These are phyloP conservation scores for Rhodotorula sp. DNA, from an alignment of 1,284 basidiomycete species.

Conservation along the genomic window DNA sequence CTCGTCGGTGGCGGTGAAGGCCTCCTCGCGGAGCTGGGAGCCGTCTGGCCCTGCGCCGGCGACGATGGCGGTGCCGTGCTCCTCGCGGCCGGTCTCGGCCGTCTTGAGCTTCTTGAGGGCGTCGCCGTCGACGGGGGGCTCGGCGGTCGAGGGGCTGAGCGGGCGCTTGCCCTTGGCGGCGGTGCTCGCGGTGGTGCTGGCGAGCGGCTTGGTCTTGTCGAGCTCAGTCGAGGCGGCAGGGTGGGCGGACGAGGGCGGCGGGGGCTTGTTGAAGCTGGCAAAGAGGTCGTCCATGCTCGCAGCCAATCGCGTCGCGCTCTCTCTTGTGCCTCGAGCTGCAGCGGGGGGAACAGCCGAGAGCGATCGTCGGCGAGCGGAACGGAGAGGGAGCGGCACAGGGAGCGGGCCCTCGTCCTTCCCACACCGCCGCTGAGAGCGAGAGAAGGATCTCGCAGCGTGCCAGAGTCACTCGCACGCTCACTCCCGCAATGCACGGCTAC, in stretches of 20 bases:
- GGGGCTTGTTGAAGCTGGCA: slow-evolving; percentile 24
- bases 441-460: neutral
- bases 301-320: neutral
- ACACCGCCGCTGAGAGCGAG: no score
- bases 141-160: no score
- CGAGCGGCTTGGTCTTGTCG: slow-evolving; percentile 2
- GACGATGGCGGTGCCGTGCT: slow-evolving; percentile 4
- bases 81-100: neutral
- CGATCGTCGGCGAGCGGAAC: neutral
- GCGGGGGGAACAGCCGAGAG: neutral
- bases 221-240: slow-evolving; percentile 2
- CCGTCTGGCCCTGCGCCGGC: neutral
- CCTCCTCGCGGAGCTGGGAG: slow-evolving; percentile 9
- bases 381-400: neutral
- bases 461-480: neutral
- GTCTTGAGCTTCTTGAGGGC: slow-evolving; percentile 27
- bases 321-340: no score
- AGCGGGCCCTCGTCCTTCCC: neutral
- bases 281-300: slow-evolving; percentile 36
- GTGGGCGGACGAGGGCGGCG: slow-evolving; percentile 9
- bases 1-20: slow-evolving; percentile 42
- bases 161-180: neutral
- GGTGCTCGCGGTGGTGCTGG: neutral
- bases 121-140: no score
- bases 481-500: slow-evolving; percentile 25